Base-by-base conservation (phyloP, 257 asterid species). In the Paraleonurus japonicus region DNA sequence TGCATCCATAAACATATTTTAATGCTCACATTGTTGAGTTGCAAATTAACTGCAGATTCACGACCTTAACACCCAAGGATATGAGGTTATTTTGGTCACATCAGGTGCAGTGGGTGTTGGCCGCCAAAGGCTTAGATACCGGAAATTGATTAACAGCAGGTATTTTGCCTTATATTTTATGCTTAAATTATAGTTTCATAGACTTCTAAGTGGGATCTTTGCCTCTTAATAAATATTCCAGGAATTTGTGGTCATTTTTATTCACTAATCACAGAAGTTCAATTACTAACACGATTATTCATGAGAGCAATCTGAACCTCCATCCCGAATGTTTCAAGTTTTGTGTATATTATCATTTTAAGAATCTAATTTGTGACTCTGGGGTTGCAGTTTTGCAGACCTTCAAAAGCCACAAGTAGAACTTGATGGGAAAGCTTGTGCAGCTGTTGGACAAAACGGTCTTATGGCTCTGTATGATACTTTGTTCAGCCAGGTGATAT, bases 41-140 rank as follows among this genome's bases (percentile, higher is more conserved):
- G 59, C 76, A 74, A 74, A 37, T 61, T 76, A 37, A 28, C 57
- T 88, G 84, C 94, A 95, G 99, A 88, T 95, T 80, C 95, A 85
- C 17, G 98, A 92, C 70, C 79, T 95, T 65, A 92, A 85, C 82
- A 51, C 86, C 63, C 89, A 84, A 78, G 99, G 97, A 65, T 88
- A 84, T 67, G 98, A 92, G 83, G 94, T 95, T 76, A 87, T 95
- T 81, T 85, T 95, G 86, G 99, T 95, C 67, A 79, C 96, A 53
- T 95, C 99, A 45, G 99, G 99, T 78, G 98, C 99, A 45, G 96
- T 95, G 71, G 97, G 98, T 68, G 97, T 81, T 75, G 99, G 99
- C 70, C 96, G 99, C 35, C 98, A 95, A 73, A 84, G 96, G 65
- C 95, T 95, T 61, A 81, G 87, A 81, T 89, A 92, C 80, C 81